phyloP scores from a whole-genome alignment of 495 filamentous ascomycete genomes.

The Trichoderma virens region DNA sequence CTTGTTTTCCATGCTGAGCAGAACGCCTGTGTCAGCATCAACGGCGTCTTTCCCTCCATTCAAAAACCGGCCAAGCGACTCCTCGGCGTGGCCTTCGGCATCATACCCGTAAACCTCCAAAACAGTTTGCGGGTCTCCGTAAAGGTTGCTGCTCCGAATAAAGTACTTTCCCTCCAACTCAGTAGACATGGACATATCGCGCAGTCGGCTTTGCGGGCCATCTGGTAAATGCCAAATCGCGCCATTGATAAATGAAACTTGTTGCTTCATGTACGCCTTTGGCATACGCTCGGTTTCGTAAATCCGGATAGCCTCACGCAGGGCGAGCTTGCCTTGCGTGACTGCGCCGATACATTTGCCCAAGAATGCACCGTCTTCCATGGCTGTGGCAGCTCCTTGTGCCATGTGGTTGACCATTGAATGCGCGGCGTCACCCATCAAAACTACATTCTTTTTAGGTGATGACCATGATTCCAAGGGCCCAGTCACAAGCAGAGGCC shows the following conservation, averaged over 20 bases:
- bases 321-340: neutral
- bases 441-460: neutral
- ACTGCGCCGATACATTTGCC: neutral
- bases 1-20: neutral
- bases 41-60: neutral
- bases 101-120: neutral
- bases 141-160: neutral
- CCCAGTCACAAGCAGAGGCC: neutral
- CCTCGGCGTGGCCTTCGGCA: neutral
- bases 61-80: neutral
- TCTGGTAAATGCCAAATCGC: neutral
- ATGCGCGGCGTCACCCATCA: neutral
- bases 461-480: neutral
- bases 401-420: neutral
- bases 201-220: neutral
- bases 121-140: neutral
- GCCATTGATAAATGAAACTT: neutral
- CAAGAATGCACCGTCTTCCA: neutral
- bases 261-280: neutral
- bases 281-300: neutral
- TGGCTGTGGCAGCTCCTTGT: neutral
- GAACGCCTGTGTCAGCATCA: neutral
- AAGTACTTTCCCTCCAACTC: neutral
- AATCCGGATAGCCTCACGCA: neutral
- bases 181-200: neutral